phyloP scores from a whole-genome alignment of 2,329 filamentous ascomycete species.

The Aspergillus sp. region DNA sequence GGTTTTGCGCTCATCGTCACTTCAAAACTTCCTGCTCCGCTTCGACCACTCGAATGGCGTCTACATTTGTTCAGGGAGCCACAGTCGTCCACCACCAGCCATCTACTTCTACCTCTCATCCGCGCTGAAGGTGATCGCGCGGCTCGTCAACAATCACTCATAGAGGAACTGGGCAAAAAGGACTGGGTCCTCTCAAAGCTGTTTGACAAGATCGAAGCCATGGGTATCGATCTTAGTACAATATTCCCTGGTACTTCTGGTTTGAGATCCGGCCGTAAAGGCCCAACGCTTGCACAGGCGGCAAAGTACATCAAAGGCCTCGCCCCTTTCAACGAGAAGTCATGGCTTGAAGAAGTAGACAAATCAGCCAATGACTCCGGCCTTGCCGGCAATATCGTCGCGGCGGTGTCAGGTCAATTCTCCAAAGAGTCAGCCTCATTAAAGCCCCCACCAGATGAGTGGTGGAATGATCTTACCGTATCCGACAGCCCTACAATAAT shows the following conservation, averaged over 20 bases:
- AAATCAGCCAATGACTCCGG: slow-evolving; percentile 23
- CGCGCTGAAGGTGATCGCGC: slow-evolving; percentile 53
- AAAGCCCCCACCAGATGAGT: slow-evolving; percentile 29
- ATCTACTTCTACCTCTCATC: slow-evolving; percentile 60
- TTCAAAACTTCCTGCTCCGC: slow-evolving; percentile 57
- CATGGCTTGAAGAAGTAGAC: slow-evolving; percentile 46
- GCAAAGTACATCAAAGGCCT: slow-evolving; percentile 60
- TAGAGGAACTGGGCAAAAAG: slow-evolving; percentile 59
- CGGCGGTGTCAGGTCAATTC: slow-evolving; percentile 26
- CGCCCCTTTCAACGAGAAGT: slow-evolving; percentile 55
- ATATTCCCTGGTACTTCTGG: slow-evolving; percentile 61
- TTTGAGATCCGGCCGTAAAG: slow-evolving; percentile 49
- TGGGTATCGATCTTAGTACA: slow-evolving; percentile 59
- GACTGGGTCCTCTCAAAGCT: slow-evolving; percentile 63
- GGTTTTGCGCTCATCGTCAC: slow-evolving; percentile 52
- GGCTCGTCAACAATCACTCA: slow-evolving; percentile 53
- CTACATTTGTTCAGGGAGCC: slow-evolving; percentile 51
- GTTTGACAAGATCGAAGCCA: slow-evolving; percentile 61
- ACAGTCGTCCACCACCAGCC: slow-evolving; percentile 48
- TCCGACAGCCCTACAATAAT: slow-evolving; percentile 7
- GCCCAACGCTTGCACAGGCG: slow-evolving; percentile 55
- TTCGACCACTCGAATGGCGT: slow-evolving; percentile 59
- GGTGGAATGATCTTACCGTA: slow-evolving; percentile 39
- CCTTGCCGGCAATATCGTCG: slow-evolving; percentile 32
- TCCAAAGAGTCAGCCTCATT: slow-evolving; percentile 20